phyloP scores from a whole-genome alignment of 805 yeast species.

The Hanseniaspora mollemarum region DNA sequence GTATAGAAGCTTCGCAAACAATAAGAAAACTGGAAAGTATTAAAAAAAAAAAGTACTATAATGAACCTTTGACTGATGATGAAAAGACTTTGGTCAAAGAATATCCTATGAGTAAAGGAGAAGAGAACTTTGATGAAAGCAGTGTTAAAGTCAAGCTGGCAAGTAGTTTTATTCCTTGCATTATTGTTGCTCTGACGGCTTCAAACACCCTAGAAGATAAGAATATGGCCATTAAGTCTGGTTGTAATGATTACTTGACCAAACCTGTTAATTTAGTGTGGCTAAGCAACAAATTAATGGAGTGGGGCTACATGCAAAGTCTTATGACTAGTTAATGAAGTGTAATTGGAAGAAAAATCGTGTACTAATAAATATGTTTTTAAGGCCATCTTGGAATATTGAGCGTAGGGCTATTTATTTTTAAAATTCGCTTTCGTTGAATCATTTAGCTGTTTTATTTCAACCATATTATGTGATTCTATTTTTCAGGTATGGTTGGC shows the following conservation, averaged over 20 bases:
- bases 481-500: neutral
- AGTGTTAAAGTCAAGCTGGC: slow-evolving; percentile 41
- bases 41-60: slow-evolving; percentile 23
- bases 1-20: slow-evolving; percentile 87
- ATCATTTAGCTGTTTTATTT: neutral
- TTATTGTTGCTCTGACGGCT: slow-evolving; percentile 93
- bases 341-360: no score
- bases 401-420: no score
- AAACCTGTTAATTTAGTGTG: slow-evolving; percentile 92
- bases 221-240: slow-evolving; percentile 86
- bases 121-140: slow-evolving; percentile 35
- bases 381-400: no score
- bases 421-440: no score
- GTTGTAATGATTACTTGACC: slow-evolving; percentile 92
- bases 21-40: slow-evolving; percentile 73
- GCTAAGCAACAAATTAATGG: slow-evolving; percentile 86
- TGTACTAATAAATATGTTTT: no score
- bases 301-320: slow-evolving; percentile 99
- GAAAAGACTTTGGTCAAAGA: slow-evolving; percentile 23
- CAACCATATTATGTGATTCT: no score
- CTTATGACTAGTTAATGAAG: slow-evolving; percentile 45
- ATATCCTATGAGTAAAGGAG: slow-evolving; percentile 20
- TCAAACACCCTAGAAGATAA: slow-evolving; percentile 75
- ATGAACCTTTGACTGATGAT: slow-evolving; percentile 39
- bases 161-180: slow-evolving; percentile 70